Evolutionary conservation across 2,329 filamentous ascomycete genomes (phyloP).

Genomic region (Cladorrhinum sp.): DNA sequence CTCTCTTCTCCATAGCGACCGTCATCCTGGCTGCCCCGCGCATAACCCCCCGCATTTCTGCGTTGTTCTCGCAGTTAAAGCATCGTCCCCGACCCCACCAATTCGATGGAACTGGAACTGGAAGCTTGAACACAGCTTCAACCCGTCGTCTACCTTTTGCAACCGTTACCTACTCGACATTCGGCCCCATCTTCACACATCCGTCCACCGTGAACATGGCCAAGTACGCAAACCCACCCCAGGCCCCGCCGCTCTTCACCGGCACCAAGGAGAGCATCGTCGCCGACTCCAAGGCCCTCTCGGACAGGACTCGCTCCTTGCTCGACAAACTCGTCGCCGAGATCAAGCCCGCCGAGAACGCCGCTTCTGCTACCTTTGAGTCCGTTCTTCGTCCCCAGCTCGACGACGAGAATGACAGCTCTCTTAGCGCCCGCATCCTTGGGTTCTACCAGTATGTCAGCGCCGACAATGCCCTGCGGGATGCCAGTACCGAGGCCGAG

Average conservation of each 20-base stretch:
- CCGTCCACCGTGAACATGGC: conserved; percentile 60
- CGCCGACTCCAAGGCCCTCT: conserved; percentile 63
- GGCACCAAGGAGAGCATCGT: conserved; percentile 69
- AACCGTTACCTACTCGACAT: conserved; percentile 31
- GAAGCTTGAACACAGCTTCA: neutral
- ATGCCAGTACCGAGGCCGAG: conserved; percentile 74
- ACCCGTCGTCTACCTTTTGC: conserved; percentile 20
- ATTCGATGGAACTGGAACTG: conserved; percentile 22
- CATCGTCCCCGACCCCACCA: conserved; percentile 35
- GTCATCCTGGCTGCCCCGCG: conserved; percentile 67
- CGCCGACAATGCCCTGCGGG: conserved; percentile 62
- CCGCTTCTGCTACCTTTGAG: conserved; percentile 51
- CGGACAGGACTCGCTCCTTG: conserved; percentile 59
- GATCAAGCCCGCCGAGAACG: conserved; percentile 50
- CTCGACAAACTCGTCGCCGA: conserved; percentile 66
- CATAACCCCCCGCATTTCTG: conserved; percentile 55
- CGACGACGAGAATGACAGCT: conserved; percentile 65
- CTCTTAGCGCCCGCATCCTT: conserved; percentile 62
- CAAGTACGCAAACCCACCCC: conserved; percentile 70
- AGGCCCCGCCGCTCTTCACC: conserved; percentile 74
- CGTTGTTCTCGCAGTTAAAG: conserved; percentile 56
- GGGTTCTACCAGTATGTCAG: conserved; percentile 81
- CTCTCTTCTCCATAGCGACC: conserved; percentile 54
- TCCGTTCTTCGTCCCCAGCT: conserved; percentile 65
- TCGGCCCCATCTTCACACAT: conserved; percentile 41